Percentiles rank a stretch among this genome's conserved stretches.
Evolutionary conservation across 805 yeast genomes (phyloP).

Genomic region (Cyberlindnera amylophila): DNA sequence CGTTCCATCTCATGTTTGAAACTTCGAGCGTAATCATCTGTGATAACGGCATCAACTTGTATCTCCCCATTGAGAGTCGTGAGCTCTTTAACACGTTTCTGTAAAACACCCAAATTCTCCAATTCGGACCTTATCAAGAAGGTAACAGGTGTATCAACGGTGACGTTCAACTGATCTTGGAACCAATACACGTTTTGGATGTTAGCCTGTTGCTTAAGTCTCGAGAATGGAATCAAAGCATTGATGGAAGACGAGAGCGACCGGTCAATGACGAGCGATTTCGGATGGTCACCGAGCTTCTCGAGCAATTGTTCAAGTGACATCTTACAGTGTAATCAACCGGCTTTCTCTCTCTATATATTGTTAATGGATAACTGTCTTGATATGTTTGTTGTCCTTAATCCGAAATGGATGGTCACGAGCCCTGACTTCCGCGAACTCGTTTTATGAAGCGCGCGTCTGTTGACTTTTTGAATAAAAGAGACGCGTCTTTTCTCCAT

Average conservation of each 20-base stretch:
- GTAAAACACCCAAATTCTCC: constrained; percentile 15
- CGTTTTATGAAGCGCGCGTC: neutral
- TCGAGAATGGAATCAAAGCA: constrained; percentile 50
- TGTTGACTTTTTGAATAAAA: neutral
- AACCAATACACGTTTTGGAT: constrained; percentile 49
- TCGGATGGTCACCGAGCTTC: constrained; percentile 32
- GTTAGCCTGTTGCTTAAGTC: constrained; percentile 45
- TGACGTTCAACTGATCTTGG: constrained; percentile 21
- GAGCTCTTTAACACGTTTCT: constrained; percentile 19
- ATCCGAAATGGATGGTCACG: no score
- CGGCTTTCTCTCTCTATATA: no score
- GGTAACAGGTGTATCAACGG: constrained; percentile 18
- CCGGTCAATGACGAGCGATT: constrained; percentile 34
- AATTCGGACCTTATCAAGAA: constrained; percentile 25
- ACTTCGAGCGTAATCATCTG: constrained; percentile 35
- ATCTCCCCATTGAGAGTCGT: constrained; percentile 11
- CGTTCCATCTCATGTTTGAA: constrained; percentile 32
- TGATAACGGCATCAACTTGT: constrained; percentile 27
- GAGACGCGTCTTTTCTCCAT: neutral
- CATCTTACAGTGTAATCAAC: constrained; percentile 1
- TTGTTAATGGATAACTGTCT: no score
- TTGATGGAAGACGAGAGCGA: constrained; percentile 47
- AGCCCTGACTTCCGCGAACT: neutral
- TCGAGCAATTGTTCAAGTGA: constrained; percentile 10
- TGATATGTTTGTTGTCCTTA: no score